Conservation (phyloP, 2,329 filamentous ascomycete genomes). For the Colletotrichum sp. region DNA sequence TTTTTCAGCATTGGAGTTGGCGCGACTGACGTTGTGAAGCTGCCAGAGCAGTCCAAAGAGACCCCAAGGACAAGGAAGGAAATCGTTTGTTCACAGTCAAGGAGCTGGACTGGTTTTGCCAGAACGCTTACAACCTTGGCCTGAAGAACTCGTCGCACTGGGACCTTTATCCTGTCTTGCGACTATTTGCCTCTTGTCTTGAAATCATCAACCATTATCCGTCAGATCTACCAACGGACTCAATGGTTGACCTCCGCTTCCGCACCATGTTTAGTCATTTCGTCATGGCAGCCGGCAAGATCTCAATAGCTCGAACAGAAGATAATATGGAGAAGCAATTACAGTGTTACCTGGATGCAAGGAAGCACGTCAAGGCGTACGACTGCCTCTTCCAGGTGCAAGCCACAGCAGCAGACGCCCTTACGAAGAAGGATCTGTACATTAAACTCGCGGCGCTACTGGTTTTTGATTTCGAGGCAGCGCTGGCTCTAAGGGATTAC, state of each 20-base stretch:
- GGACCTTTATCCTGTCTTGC: slow-evolving; percentile 56
- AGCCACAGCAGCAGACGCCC: slow-evolving; percentile 43
- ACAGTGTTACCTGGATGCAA: slow-evolving; percentile 66
- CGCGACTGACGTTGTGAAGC: slow-evolving; percentile 33
- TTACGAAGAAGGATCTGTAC: slow-evolving; percentile 56
- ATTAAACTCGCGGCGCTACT: slow-evolving; percentile 70
- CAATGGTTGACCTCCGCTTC: slow-evolving; percentile 55
- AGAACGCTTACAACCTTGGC: slow-evolving; percentile 80
- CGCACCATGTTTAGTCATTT: slow-evolving; percentile 76
- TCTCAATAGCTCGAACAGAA: slow-evolving; percentile 57
- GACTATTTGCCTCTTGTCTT: slow-evolving; percentile 61
- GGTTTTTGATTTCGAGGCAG: slow-evolving; percentile 81
- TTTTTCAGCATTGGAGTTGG: background rate
- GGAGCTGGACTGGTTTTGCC: slow-evolving; percentile 85
- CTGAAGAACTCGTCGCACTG: slow-evolving; percentile 64
- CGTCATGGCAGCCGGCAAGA: slow-evolving; percentile 58
- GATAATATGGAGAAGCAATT: slow-evolving; percentile 55
- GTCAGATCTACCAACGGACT: slow-evolving; percentile 43
- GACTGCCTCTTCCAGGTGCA: slow-evolving; percentile 48
- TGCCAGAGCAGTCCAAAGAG: slow-evolving; percentile 44
- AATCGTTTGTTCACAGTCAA: slow-evolving; percentile 60
- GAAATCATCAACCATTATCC: slow-evolving; percentile 58
- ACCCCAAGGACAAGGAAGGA: slow-evolving; percentile 41
- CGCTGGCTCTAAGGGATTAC: slow-evolving; percentile 71
- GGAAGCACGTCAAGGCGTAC: slow-evolving; percentile 66